Evolutionary conservation across 73 alveolate species (phyloP), one percentile per base, ranked within the genome.

Genomic region (Paramecium octaurelia): DNA sequence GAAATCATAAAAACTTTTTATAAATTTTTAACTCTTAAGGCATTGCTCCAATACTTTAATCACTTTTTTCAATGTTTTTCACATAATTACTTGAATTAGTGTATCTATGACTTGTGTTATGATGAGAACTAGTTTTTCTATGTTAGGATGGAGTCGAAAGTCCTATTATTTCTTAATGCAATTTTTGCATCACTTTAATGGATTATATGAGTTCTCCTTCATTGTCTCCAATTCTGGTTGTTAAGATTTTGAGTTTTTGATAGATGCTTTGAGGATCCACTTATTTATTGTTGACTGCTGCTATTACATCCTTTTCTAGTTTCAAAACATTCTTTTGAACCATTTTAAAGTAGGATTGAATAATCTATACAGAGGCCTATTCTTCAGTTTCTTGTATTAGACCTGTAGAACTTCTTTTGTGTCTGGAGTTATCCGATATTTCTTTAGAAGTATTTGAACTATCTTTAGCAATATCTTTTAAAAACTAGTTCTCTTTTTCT

Each of bases 61-160:
- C 87, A 73, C 87, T 73, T 80, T 80, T 80, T 44, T 80, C 91
- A 46, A 42, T 23, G 8, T 34, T 80, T 48, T 80, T 80, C 21
- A 31, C 73, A 80, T 44, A 42, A 44, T 14, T 80, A 80, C 75
- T 42, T 40, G 70, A 43, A 24, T 80, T 80, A 42, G 91, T 44
- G 24, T 80, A 48, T 24, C 75, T 40, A 42, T 80, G 75, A 80
- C 91, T 42, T 11, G 70, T 80, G 35, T 40, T 75, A n/a, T 34
- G 36, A 43, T 80, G 91, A 24, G 91, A 80, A 80, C 91, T 80
- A 21, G 91, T 80, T 64, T 80, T 80, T 31, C 91, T 21, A 80
- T 80, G 91, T 14, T 80, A 46, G 7, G 70, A 44, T 8, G 91
- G 91, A 23, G 91, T 80, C n/a, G 76, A 42, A 29, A 80, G 73